These are phyloP conservation scores for Zanthoxylum bungeanum DNA, from an alignment of 345 rosid genomes.

Conservation along the genomic window DNA sequence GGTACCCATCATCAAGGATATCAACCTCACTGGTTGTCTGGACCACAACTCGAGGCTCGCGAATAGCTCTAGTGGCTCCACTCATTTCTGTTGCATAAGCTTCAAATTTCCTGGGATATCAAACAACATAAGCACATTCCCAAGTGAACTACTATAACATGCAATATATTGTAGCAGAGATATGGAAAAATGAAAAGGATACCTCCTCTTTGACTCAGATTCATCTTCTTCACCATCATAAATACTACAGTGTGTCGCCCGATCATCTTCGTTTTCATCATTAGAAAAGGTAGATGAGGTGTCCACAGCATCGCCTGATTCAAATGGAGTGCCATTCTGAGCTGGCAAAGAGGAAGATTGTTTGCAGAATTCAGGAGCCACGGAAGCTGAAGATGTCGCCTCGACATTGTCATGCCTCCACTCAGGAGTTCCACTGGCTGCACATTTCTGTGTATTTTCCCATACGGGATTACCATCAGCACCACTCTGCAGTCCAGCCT, in stretches of 20 bases:
- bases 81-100: constrained; percentile 74
- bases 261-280: constrained; percentile 75
- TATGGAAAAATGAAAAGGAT: not conserved
- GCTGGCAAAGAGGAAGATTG: constrained; percentile 40
- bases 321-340: constrained; percentile 48
- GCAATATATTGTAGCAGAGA: not conserved
- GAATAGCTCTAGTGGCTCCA: constrained; percentile 90
- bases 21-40: constrained; percentile 98
- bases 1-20: constrained; percentile 95
- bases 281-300: constrained; percentile 68
- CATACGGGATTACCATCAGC: constrained; percentile 44
- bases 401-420: constrained; percentile 63
- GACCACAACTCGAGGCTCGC: constrained; percentile 97
- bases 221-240: constrained; percentile 76
- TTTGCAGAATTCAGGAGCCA: constrained; percentile 48
- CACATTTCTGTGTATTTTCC: constrained; percentile 48
- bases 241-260: constrained; percentile 66
- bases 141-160: not conserved
- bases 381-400: constrained; percentile 62
- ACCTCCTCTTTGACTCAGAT: constrained; percentile 94
- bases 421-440: constrained; percentile 36
- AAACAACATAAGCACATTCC: constrained; percentile 12
- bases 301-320: constrained; percentile 71
- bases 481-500: constrained; percentile 41
- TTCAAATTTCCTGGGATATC: constrained; percentile 67